Percentiles rank a stretch among this genome's conserved stretches.
Conservation (phyloP, 1,284 basidiomycete species). For the Meripilus lineatus region DNA sequence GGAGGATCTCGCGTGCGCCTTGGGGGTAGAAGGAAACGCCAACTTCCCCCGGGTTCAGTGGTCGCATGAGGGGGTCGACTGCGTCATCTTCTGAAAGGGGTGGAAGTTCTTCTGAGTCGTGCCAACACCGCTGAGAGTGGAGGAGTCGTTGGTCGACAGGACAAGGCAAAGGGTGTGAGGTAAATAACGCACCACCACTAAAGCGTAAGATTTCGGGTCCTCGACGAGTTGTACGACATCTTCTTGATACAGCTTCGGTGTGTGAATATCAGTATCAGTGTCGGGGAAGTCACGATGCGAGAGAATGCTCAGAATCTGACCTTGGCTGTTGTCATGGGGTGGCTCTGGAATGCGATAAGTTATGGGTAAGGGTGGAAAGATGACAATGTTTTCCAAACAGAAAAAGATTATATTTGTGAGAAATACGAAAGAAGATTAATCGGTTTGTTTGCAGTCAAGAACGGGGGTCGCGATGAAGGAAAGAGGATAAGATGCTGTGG, state of each 20-base stretch:
- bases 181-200: constrained; percentile 44
- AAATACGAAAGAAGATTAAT: too few species aligned
- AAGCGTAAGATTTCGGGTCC: constrained; percentile 39
- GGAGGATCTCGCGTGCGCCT: constrained; percentile 63
- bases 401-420: too few species aligned
- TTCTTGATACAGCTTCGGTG: constrained; percentile 65
- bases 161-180: constrained; percentile 1
- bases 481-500: too few species aligned
- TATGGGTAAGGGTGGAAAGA: too few species aligned
- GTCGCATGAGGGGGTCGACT: constrained; percentile 68
- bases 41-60: constrained; percentile 76
- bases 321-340: neutral
- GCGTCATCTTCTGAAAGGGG: constrained; percentile 32
- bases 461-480: too few species aligned
- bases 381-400: too few species aligned
- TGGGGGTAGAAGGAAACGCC: constrained; percentile 69
- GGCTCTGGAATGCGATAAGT: too few species aligned
- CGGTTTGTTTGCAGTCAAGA: too few species aligned
- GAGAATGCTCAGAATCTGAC: neutral
- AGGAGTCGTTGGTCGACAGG: neutral
- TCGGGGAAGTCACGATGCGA: neutral
- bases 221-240: constrained; percentile 59
- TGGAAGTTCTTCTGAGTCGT: constrained; percentile 68
- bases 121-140: constrained; percentile 68
- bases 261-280: neutral